Base-by-base conservation (phyloP, 2,329 filamentous ascomycete species). In the Fusarium liriodendri region DNA sequence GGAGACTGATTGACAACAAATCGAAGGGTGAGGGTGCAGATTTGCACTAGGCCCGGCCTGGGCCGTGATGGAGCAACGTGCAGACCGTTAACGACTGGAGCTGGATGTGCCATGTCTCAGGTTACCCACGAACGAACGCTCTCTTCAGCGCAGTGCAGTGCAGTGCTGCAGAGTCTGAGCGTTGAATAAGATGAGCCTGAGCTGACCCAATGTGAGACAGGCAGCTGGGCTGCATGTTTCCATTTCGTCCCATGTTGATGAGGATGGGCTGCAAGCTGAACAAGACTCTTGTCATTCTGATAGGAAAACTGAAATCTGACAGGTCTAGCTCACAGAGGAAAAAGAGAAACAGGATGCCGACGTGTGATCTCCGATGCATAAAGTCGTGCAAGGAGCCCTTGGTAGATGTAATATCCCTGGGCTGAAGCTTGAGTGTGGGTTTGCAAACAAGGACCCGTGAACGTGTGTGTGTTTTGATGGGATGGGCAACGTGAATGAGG, bases 391-490 rank as follows among this genome's bases (percentile, higher is more conserved):
- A 54, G 55, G 64, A 72, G 57, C 63, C 73, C 71, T 74, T 55
- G 69, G 33, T 57, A 58, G 59, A 50, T 57, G 72, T 72, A 77
- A 77, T 77, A 72, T 77, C 66, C 60, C 61, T 74, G 76, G 76
- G 76, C 76, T 77, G 67, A 77, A 78, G 74, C 70, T 71, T 77
- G 70, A 76, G 76, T 69, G 74, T 70, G 62, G 60, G 54, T 59
- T 69, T 45, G 32, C 29, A 42, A 58, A 62, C 50, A 58, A 45
- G 37, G 52, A 37, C 47, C 61, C 55, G 40, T n/a, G 58, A 29
- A 27, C 25, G 38, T 37, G 54, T 47, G 62, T 70, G 45, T 64
- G 37, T 64, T 38, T 62, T 62, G 71, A 62, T 59, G 37, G 35
- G 22, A 40, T 37, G 20, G 29, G 35, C 55, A 57, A 33, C n/a